A percentile compares a stretch with the other conserved stretches of the same genome.
phyloP scores from a whole-genome alignment of 1,284 basidiomycete species.

The Naganishia cerealis region DNA sequence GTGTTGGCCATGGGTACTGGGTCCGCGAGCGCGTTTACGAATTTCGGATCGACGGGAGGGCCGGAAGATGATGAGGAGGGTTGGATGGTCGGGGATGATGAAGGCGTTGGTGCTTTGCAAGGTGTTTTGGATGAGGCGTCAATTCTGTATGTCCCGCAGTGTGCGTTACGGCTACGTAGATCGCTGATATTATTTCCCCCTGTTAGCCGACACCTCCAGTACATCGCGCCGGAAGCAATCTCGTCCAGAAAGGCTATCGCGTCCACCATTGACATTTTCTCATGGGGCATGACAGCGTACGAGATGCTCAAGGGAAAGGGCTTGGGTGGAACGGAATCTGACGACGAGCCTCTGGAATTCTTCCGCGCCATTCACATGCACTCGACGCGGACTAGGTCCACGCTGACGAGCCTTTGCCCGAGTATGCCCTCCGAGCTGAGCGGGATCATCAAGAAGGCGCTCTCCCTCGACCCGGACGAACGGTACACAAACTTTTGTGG shows the following conservation, averaged over 20 bases:
- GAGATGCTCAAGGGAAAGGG: conserved; percentile 45
- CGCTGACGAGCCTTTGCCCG: conserved; percentile 23
- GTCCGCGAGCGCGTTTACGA: conserved; percentile 23
- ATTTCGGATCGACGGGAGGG: conserved; percentile 9
- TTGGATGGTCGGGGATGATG: conserved; percentile 30
- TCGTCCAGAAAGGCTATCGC: conserved; percentile 34
- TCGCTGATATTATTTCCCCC: neutral
- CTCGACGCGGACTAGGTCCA: conserved; percentile 35
- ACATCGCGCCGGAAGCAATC: conserved; percentile 45
- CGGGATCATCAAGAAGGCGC: conserved; percentile 47
- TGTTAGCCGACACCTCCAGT: conserved; percentile 36
- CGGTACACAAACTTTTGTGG: conserved; percentile 44
- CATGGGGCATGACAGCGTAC: conserved; percentile 47
- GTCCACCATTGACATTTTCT: conserved; percentile 43
- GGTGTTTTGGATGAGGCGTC: conserved; percentile 38
- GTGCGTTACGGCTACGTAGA: too few relatives aligned
- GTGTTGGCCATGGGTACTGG: conserved; percentile 21
- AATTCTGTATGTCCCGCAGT: conserved; percentile 33
- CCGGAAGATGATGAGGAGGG: conserved; percentile 7
- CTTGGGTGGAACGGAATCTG: conserved; percentile 34
- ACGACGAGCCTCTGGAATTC: conserved; percentile 29
- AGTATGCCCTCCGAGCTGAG: conserved; percentile 43
- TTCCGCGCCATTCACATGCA: conserved; percentile 38
- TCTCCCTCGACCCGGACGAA: conserved; percentile 44
- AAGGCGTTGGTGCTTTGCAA: conserved; percentile 35